phyloP scores from a whole-genome alignment of 2,329 filamentous ascomycete genomes.

The Alternaria burnsii region DNA sequence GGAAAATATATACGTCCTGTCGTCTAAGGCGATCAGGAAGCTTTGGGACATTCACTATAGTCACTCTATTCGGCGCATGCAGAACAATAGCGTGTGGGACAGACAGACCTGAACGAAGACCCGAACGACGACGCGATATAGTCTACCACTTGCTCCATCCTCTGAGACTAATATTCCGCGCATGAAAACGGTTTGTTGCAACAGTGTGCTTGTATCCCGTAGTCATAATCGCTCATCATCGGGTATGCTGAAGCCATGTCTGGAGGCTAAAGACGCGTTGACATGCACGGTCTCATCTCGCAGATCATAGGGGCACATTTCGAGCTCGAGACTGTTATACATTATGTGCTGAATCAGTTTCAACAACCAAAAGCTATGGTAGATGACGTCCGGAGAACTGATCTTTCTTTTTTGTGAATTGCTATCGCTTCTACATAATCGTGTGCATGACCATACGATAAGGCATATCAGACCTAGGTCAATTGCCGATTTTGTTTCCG shows the following conservation, averaged over 20 bases:
- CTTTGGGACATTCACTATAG: neutral
- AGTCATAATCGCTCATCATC: neutral
- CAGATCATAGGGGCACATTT: neutral
- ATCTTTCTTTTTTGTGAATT: slow-evolving; percentile 12
- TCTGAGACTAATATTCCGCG: neutral
- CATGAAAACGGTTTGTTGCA: neutral
- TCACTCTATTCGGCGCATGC: neutral
- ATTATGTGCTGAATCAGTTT: neutral
- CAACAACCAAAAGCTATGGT: neutral
- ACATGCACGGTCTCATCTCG: neutral
- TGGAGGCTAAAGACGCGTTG: neutral
- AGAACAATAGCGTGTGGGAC: neutral
- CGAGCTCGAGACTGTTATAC: neutral
- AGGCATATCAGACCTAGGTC: neutral
- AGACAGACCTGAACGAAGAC: neutral
- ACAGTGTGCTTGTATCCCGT: neutral
- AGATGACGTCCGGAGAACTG: neutral
- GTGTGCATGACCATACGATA: slow-evolving; percentile 3
- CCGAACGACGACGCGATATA: neutral
- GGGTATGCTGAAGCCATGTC: neutral
- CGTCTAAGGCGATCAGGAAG: neutral
- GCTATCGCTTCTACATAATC: slow-evolving; percentile 20
- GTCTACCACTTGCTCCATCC: neutral
- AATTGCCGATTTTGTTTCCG: slow-evolving; percentile 1
- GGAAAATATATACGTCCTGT: neutral